These are phyloP conservation scores for Neofusicoccum laricinum DNA, from an alignment of 2,329 filamentous ascomycete genomes.

Conservation along the genomic window DNA sequence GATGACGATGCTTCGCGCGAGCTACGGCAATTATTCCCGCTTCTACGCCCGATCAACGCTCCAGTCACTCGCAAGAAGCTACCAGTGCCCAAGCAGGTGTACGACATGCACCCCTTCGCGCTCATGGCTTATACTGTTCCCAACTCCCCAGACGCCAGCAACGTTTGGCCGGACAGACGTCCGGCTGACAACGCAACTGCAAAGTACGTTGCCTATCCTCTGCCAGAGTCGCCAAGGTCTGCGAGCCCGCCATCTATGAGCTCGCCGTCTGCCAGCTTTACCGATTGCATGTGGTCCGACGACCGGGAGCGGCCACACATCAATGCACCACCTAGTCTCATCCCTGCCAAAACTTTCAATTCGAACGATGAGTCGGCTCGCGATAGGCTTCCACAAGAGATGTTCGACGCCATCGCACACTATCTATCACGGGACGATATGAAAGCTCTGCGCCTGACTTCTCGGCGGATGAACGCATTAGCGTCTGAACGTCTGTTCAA, in stretches of 20 bases:
- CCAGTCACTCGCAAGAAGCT: neutral
- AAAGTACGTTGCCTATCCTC: neutral
- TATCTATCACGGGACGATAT: conserved; percentile 58
- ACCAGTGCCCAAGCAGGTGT: neutral
- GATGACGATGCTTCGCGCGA: neutral
- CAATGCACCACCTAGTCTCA: neutral
- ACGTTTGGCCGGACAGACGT: neutral
- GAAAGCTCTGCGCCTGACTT: conserved; percentile 60
- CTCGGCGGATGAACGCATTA: conserved; percentile 56
- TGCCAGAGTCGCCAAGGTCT: neutral
- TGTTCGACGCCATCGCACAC: conserved; percentile 57
- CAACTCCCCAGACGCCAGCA: neutral
- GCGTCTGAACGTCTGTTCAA: conserved; percentile 59
- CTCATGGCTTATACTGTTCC: neutral
- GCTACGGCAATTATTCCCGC: neutral
- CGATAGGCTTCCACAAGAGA: conserved; percentile 55
- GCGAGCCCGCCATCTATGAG: too few species aligned
- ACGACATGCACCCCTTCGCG: neutral
- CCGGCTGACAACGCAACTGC: neutral
- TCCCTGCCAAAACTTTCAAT: neutral
- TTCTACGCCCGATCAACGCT: neutral
- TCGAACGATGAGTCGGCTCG: neutral
- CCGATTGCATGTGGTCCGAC: neutral
- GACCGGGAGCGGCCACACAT: neutral
- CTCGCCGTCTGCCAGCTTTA: neutral